These are phyloP conservation scores for Astrephomene gubernaculifera DNA, from an alignment of 139 green algal genomes.

Conservation along the genomic window DNA sequence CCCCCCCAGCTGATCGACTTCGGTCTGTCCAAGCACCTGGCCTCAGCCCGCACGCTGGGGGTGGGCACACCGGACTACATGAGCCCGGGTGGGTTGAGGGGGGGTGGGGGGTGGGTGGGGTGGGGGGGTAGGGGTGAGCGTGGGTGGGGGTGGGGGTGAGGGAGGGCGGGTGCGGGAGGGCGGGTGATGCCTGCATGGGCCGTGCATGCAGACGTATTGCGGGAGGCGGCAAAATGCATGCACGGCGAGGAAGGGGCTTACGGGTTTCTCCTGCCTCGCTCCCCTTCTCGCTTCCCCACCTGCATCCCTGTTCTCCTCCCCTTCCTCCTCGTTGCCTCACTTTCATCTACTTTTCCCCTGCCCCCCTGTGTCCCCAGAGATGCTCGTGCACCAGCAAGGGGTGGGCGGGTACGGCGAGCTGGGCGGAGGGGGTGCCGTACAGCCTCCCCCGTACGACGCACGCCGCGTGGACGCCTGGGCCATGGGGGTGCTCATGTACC, in stretches of 20 bases:
- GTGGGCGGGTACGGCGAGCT: constrained; percentile 3
- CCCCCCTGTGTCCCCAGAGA: neutral
- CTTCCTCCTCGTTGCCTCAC: too few species aligned
- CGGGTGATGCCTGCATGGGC: too few species aligned
- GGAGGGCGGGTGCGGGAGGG: too few species aligned
- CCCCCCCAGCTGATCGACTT: constrained; percentile 83
- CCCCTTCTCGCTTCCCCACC: too few species aligned
- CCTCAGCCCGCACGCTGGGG: constrained; percentile 75
- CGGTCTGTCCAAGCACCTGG: constrained; percentile 81
- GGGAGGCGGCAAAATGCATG: too few species aligned
- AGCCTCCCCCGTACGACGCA: constrained; percentile 67
- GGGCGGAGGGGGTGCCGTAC: neutral
- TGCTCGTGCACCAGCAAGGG: constrained; percentile 36
- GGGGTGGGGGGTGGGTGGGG: neutral
- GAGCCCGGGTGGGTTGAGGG: constrained; percentile 41
- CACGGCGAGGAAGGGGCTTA: too few species aligned
- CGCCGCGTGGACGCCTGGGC: constrained; percentile 83
- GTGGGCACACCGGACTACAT: constrained; percentile 63
- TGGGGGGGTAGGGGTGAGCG: too few species aligned
- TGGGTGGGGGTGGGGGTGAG: too few species aligned
- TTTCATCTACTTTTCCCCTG: too few species aligned
- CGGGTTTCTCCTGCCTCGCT: too few species aligned
- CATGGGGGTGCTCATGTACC: constrained; percentile 87
- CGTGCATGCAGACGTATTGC: too few species aligned
- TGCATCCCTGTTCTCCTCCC: too few species aligned